phyloP scores from a whole-genome alignment of 1,139 yeast genomes.

The Debaryomycetaceae sp. region DNA sequence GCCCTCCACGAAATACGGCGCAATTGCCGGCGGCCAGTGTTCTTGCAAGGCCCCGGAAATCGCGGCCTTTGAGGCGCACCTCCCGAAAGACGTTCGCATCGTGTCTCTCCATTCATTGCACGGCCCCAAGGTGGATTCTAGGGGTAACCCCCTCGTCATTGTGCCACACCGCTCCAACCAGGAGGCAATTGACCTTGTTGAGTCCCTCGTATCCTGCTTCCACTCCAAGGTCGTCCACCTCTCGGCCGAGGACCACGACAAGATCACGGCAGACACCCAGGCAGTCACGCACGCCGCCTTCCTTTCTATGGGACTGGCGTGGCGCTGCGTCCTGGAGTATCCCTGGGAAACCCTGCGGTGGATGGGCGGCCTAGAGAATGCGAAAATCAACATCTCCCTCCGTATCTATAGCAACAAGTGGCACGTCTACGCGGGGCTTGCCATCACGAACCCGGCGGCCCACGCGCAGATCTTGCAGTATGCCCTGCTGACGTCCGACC shows the following conservation, averaged over 20 bases:
- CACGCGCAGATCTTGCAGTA: slow-evolving; percentile 86
- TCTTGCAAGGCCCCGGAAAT: slow-evolving; percentile 91
- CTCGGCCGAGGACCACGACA: slow-evolving; percentile 79
- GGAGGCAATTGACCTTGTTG: slow-evolving; percentile 49
- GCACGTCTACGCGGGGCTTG: slow-evolving; percentile 97
- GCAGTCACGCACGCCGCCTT: slow-evolving; percentile 98
- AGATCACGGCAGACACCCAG: slow-evolving; percentile 94
- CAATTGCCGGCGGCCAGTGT: slow-evolving; percentile 97
- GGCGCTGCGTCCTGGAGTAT: slow-evolving; percentile 74
- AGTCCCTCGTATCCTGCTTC: slow-evolving; percentile 56
- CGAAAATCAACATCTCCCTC: slow-evolving; percentile 84
- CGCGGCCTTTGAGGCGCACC: slow-evolving; percentile 62
- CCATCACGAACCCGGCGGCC: slow-evolving; percentile 91
- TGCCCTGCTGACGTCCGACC: slow-evolving; percentile 71
- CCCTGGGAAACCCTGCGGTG: slow-evolving; percentile 89
- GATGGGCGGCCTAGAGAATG: slow-evolving; percentile 93
- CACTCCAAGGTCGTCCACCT: slow-evolving; percentile 70
- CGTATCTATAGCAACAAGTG: slow-evolving; percentile 88
- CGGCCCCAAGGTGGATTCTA: slow-evolving; percentile 83
- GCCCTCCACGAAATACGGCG: slow-evolving; percentile 76
- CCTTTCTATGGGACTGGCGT: slow-evolving; percentile 92
- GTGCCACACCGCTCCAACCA: slow-evolving; percentile 63
- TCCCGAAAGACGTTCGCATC: slow-evolving; percentile 74
- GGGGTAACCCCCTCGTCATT: slow-evolving; percentile 86
- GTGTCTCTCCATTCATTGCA: slow-evolving; percentile 85